Evolutionary conservation across 257 asterid species (phyloP), one percentile per base, ranked within the genome.

Genomic region (Solanum ossicruentum): DNA sequence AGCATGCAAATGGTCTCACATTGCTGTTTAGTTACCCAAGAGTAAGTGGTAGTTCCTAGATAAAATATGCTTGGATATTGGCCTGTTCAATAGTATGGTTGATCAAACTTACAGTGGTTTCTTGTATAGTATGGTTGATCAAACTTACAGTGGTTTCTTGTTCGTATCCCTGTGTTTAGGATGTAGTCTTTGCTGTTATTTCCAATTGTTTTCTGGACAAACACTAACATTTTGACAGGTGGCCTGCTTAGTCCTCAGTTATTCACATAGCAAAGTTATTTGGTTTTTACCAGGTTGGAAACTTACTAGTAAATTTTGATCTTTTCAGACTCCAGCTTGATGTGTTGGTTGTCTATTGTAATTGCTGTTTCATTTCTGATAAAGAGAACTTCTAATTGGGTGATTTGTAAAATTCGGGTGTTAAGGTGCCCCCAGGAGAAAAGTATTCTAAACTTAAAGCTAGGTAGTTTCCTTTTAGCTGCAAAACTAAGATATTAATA

Each of bases 1-100:
- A 26, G 70, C 73, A 52, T 47, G 23, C 86, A 89, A 78, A 20
- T 85, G 78, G 83, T 85, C 84, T 86, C 91, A 36, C 91, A 89
- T 49, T 93, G 94, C 90, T 90, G 91, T 85, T 89, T 93, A 89
- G 90, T 88, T 51, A 87, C 94, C 55, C 89, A 79, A 81, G 91
- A 93, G 96, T 93, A 89, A 90, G 96, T 91, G 81, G 83, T 80
- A 57, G 63, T 84, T 43, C 23, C 79, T 54, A 80, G 26, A 66
- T 77, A 55, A 28, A 52, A 17, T 78, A 52, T 78, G 83, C 66
- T 78, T 39, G 83, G 70, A 72, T 83, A 81, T 52, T 52, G 23
- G 16, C 47, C 66, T 78, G 28, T 18, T 52, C 3, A 26, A 52
- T 5, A 78, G 49, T 54, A 52, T 78, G 83, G 65, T 52, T 28